phyloP scores from a whole-genome alignment of 2,329 filamentous ascomycete species.

The Cryphonectria japonica region DNA sequence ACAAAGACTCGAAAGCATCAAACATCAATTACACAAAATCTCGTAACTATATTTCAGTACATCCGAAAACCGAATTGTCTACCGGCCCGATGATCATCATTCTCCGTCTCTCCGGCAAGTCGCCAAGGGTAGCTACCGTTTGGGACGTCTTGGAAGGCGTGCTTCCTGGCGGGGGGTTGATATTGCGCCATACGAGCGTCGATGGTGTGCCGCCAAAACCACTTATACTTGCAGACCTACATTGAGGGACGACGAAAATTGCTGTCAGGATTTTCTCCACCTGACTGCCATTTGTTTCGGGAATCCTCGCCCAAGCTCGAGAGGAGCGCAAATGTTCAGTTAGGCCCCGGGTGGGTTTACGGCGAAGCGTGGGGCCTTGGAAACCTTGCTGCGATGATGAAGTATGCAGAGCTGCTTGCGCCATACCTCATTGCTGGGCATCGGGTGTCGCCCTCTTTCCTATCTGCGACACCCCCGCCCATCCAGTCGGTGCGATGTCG shows the following conservation, averaged over 20 bases:
- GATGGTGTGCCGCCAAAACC: constrained; percentile 23
- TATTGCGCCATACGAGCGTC: constrained; percentile 28
- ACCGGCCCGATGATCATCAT: not conserved
- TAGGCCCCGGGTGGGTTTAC: not conserved
- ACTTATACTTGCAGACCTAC: constrained; percentile 22
- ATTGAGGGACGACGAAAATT: constrained; percentile 1
- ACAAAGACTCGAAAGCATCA: not conserved
- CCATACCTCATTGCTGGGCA: constrained; percentile 24
- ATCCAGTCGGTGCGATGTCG: constrained; percentile 21
- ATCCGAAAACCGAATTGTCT: not conserved
- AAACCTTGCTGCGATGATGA: constrained; percentile 26
- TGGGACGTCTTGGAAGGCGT: constrained; percentile 1
- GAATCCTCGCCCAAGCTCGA: not conserved
- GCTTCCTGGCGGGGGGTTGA: not conserved
- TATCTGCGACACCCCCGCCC: constrained; percentile 18
- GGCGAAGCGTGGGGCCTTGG: constrained; percentile 13
- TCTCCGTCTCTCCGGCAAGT: not conserved
- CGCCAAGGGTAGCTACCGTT: not conserved
- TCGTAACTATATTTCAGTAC: not conserved
- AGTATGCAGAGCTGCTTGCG: constrained; percentile 25
- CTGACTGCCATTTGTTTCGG: not conserved
- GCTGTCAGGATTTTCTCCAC: not conserved
- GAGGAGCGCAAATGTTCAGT: no score
- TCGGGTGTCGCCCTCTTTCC: constrained; percentile 24
- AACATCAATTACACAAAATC: not conserved